phyloP scores from a whole-genome alignment of 1,284 basidiomycete species.

The Rhodotorula sp. region DNA sequence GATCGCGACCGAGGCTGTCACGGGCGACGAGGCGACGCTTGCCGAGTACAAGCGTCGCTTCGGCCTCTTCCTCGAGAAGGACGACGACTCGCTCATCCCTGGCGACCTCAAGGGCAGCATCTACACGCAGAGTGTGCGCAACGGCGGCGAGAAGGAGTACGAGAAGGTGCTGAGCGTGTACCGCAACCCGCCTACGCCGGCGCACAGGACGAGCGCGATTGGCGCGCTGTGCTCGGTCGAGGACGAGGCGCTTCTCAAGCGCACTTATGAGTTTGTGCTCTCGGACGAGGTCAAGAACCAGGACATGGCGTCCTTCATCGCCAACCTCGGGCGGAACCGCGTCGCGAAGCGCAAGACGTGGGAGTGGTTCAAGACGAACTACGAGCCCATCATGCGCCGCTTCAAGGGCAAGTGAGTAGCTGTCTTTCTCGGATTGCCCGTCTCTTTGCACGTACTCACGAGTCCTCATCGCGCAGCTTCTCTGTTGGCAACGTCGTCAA shows the following conservation, averaged over 20 bases:
- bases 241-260: constrained; percentile 46
- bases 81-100: constrained; percentile 77
- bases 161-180: constrained; percentile 67
- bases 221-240: constrained; percentile 48
- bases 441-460: neutral
- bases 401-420: constrained; percentile 56
- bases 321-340: constrained; percentile 47
- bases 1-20: constrained; percentile 63
- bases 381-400: constrained; percentile 57
- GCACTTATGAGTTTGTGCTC: constrained; percentile 47
- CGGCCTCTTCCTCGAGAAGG: constrained; percentile 66
- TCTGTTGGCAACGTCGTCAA: constrained; percentile 24
- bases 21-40: constrained; percentile 61
- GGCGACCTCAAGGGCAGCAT: constrained; percentile 47
- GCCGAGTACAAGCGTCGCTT: constrained; percentile 75
- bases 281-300: constrained; percentile 49
- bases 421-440: neutral
- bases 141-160: constrained; percentile 77
- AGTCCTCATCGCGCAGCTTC: neutral
- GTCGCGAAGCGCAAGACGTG: constrained; percentile 48
- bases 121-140: constrained; percentile 61
- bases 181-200: constrained; percentile 64
- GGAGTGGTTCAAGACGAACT: constrained; percentile 49
- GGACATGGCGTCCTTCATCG: constrained; percentile 47
- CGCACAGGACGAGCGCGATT: constrained; percentile 52